Evolutionary conservation across 495 filamentous ascomycete genomes (phyloP).

Genomic region (Parmelia sp.): DNA sequence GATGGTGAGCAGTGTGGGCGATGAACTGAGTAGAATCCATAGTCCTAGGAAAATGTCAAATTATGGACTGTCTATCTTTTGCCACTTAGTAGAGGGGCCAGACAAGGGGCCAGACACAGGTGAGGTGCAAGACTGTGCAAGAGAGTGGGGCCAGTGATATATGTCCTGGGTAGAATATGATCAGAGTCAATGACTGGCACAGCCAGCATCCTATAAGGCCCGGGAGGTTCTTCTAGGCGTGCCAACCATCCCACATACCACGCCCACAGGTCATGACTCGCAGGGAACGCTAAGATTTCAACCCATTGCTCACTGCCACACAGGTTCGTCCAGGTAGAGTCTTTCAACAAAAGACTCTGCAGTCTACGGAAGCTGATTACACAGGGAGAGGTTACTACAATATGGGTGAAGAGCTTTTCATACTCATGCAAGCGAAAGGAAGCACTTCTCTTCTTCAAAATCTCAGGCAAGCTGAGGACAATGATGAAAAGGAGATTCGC

Average conservation of each 20-base stretch:
- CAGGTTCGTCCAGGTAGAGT: too few relatives aligned
- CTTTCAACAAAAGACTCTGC: too few relatives aligned
- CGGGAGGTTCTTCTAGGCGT: background rate
- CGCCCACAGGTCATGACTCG: too few relatives aligned
- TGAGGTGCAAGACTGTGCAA: background rate
- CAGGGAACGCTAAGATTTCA: too few relatives aligned
- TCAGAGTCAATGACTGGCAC: background rate
- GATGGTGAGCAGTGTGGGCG: constrained; percentile 15
- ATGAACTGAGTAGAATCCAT: background rate
- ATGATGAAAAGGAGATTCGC: constrained; percentile 63
- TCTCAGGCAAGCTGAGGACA: constrained; percentile 48
- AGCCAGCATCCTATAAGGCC: background rate
- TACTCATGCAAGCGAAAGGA: background rate
- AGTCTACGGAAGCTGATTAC: too few relatives aligned
- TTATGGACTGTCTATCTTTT: background rate
- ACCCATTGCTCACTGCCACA: too few relatives aligned
- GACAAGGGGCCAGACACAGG: background rate
- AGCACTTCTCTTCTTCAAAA: constrained; percentile 54
- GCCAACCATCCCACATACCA: too few relatives aligned
- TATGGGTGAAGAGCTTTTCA: too few relatives aligned
- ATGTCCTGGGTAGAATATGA: background rate
- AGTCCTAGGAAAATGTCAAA: background rate
- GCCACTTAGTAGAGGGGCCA: background rate
- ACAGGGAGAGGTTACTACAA: too few relatives aligned
- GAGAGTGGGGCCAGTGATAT: background rate